Percentiles rank a stretch among this genome's conserved stretches.
Conservation (phyloP, 2,329 filamentous ascomycete species). For the Aspergillus hortae region DNA sequence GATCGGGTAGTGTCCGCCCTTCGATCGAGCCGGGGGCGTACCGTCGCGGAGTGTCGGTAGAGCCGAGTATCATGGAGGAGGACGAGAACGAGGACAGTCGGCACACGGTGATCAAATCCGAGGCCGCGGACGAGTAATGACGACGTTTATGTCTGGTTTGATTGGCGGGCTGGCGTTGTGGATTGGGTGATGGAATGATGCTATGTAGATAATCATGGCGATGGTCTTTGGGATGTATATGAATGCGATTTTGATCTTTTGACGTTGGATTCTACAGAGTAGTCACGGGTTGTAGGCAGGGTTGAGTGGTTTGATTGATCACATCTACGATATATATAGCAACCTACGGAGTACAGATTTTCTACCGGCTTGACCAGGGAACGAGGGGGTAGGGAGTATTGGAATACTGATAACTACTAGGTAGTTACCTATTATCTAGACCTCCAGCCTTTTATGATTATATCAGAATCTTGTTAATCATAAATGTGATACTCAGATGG, state of each 20-base stretch:
- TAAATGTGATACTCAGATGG: no score
- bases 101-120: constrained; percentile 31
- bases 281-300: no score
- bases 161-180: constrained; percentile 11
- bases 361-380: no score
- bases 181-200: constrained; percentile 6
- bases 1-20: constrained; percentile 26
- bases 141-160: constrained; percentile 9
- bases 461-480: no score
- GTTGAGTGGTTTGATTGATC: no score
- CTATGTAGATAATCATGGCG: neutral
- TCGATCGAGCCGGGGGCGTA: constrained; percentile 25
- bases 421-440: no score
- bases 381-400: no score
- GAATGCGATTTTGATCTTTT: neutral
- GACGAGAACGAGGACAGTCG: constrained; percentile 37
- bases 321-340: no score
- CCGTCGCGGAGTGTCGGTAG: constrained; percentile 25
- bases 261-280: no score
- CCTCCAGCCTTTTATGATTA: no score
- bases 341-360: no score
- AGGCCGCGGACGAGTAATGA: constrained; percentile 24
- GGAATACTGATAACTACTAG: no score
- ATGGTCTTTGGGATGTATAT: neutral
- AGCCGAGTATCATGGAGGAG: constrained; percentile 38